Conservation (phyloP, 1,284 basidiomycete genomes). For the Puccinia polysora region DNA sequence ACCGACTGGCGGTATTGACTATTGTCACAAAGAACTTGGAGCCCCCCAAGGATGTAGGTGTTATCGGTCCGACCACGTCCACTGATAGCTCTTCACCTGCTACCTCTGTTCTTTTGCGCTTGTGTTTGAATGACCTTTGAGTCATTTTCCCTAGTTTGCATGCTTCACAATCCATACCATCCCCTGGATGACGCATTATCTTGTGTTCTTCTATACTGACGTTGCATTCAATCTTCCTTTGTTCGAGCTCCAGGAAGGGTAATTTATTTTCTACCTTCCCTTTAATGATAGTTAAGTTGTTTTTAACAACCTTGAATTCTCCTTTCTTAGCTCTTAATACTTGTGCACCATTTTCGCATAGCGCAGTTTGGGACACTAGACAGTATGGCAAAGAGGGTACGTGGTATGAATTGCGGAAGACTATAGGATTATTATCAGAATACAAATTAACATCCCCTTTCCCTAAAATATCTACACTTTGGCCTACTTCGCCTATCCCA, state of each 20-base stretch:
- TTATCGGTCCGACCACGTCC: slow-evolving; percentile 15
- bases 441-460: background rate
- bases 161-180: slow-evolving; percentile 1
- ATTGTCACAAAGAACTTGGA: background rate
- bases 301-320: background rate
- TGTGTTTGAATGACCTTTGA: background rate
- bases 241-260: background rate
- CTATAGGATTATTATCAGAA: background rate
- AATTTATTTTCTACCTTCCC: background rate
- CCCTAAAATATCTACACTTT: background rate
- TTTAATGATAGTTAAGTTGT: background rate
- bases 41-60: slow-evolving; percentile 8
- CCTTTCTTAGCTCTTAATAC: background rate
- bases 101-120: background rate
- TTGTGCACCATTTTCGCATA: background rate
- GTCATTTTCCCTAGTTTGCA: slow-evolving; percentile 11
- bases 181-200: background rate
- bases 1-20: background rate
- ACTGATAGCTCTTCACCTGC: background rate
- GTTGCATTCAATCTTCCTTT: background rate
- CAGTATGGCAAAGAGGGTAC: slow-evolving; percentile 6
- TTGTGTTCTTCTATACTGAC: background rate
- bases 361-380: background rate
- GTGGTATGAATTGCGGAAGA: background rate
- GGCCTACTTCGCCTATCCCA: background rate